phyloP scores from a whole-genome alignment of 1,139 yeast genomes.

The Zygosaccharomyces pseudobailii region DNA sequence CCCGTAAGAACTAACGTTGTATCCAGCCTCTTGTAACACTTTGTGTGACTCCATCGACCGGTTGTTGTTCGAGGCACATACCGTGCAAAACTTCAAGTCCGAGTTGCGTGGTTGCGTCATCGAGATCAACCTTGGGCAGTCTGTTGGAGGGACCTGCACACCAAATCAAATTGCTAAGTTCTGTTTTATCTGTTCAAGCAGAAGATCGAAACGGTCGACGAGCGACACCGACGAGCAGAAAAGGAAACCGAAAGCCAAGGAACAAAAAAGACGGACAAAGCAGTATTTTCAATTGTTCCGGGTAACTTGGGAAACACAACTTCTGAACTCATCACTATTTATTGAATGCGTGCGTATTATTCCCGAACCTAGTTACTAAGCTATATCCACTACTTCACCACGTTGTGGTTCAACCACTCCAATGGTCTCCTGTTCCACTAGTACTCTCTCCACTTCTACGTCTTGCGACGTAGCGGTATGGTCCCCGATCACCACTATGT shows the following conservation, averaged over 20 bases:
- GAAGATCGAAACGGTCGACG: not conserved
- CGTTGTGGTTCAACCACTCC: conserved; percentile 4
- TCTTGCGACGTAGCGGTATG: conserved; percentile 11
- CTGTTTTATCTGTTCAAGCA: not conserved
- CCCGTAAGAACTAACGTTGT: conserved; percentile 82
- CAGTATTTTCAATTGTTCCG: not conserved
- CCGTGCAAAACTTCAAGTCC: conserved; percentile 75
- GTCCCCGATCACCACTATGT: conserved; percentile 25
- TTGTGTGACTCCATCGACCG: conserved; percentile 97
- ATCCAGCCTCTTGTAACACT: conserved; percentile 84
- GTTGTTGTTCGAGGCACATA: conserved; percentile 94
- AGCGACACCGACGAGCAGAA: no score
- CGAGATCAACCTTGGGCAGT: not conserved
- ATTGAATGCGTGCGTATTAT: not conserved
- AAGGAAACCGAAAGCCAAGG: no score
- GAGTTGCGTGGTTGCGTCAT: conserved; percentile 16
- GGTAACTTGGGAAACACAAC: no score
- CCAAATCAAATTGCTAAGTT: not conserved
- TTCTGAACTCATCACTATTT: no score
- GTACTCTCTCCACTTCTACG: conserved; percentile 29
- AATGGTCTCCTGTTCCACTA: conserved; percentile 26
- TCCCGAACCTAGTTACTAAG: not conserved
- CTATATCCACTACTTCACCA: not conserved
- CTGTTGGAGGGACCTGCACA: not conserved
- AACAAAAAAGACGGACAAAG: not conserved